Conservation (phyloP, 1,139 yeast genomes). For the Spathaspora sp. region DNA sequence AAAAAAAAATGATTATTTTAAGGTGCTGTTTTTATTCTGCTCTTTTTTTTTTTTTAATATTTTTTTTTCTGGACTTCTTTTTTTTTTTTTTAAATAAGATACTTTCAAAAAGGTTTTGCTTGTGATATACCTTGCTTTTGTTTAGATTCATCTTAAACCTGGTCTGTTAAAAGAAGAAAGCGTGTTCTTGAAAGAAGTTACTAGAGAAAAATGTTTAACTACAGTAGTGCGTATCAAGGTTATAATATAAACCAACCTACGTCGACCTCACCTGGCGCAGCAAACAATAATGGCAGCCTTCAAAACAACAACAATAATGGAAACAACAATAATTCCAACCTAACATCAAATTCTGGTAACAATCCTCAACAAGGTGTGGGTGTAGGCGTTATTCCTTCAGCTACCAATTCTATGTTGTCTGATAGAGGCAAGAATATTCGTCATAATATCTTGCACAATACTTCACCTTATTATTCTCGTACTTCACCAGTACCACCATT, state of each 20-base stretch:
- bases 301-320: conserved; percentile 1
- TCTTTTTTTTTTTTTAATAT: conserved; percentile 2
- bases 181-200: not conserved
- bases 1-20: conserved; percentile 3
- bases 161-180: not conserved
- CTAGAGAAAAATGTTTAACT: not conserved
- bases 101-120: not conserved
- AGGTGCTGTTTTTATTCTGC: conserved; percentile 3
- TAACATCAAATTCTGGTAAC: not conserved
- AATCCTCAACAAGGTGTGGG: not conserved
- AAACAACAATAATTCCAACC: not conserved
- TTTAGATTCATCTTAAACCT: not conserved
- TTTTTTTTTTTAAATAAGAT: conserved; percentile 2
- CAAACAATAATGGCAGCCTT: not conserved
- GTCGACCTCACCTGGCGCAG: not conserved
- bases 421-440: conserved; percentile 6
- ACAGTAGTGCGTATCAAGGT: not conserved
- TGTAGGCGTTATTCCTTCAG: conserved; percentile 5
- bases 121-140: not conserved
- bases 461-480: conserved; percentile 5
- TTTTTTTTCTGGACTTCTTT: conserved; percentile 3
- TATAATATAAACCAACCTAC: not conserved
- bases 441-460: conserved; percentile 3
- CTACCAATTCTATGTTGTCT: conserved; percentile 5
- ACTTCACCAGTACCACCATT: conserved; percentile 13